These are phyloP conservation scores for Cardiospermum halicacabum DNA, from an alignment of 345 rosid species.

Conservation along the genomic window DNA sequence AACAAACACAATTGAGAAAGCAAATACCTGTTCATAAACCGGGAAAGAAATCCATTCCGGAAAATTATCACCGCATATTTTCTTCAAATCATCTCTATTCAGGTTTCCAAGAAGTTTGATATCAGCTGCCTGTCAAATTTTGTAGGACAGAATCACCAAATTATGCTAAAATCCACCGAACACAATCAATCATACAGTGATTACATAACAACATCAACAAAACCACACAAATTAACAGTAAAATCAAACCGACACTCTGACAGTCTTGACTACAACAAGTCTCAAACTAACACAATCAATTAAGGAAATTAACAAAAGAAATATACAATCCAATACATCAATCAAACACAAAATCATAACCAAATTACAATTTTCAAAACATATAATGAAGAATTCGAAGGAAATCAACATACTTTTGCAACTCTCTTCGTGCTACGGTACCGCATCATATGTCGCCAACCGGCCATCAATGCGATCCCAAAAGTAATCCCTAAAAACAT, in stretches of 20 bases:
- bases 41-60: constrained; percentile 99
- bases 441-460: constrained; percentile 90
- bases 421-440: constrained; percentile 78
- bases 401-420: constrained; percentile 52
- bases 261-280: not conserved
- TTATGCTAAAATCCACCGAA: not conserved
- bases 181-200: not conserved
- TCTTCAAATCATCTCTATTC: constrained; percentile 87
- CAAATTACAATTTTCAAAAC: not conserved
- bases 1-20: not conserved
- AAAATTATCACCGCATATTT: constrained; percentile 91
- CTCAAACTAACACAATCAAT: not conserved
- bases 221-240: not conserved
- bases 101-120: constrained; percentile 84
- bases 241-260: not conserved
- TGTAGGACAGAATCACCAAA: not conserved
- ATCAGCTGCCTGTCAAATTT: constrained; percentile 74
- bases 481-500: constrained; percentile 69
- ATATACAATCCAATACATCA: not conserved
- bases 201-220: not conserved
- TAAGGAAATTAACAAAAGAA: not conserved
- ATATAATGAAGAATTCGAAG: not conserved
- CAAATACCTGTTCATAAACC: constrained; percentile 86
- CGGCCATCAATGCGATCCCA: constrained; percentile 91
- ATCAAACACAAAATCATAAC: not conserved